Base-by-base conservation (phyloP, 1,139 yeast species). In the Suhomyces atakaporum region DNA sequence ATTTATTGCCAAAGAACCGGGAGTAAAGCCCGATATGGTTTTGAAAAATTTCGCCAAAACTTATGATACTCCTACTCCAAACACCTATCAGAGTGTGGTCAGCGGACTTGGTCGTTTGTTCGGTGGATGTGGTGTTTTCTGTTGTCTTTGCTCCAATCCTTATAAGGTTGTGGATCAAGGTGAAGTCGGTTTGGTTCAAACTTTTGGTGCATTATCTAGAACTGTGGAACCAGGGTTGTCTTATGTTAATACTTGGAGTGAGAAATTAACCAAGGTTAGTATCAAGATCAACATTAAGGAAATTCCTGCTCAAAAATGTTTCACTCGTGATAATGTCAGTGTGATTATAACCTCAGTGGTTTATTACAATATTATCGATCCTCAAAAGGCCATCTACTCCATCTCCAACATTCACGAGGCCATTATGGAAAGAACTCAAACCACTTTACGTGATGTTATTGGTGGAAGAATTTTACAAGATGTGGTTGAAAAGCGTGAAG, bases 401-500 rank as follows among this genome's bases (percentile, higher is more conserved):
- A 79, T 83, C 43, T 57, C 69, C 26, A 62, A 78, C 51, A 77
- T 82, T 42, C 69, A 72, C 45, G 64, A 61, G 25, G 85, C 89
- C n/a, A 71, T 83, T 40, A 62, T 70, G 41, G 89, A 82, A 57
- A 71, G 89, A 57, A 81, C 89, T 4, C 87, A 81, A 58, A 83
- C 88, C 29, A 83, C 90, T 3, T 65, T 83, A 50, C 73, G 90
- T 56, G 87, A 82, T 50, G 89, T 83, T 9, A 75, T 81, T 42
- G 90, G 90, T 47, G 72, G 83, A 25, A 65, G 87, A 38, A 67
- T 69, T 13, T 66, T 83, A 50, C 90, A 83, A 60, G 89, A 83
- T 51, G 84, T 82, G 31, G 83, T 83, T 50, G 89, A 83, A 54
- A 79, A 83, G 55, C 66, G 90, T 47, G 89, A 82, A 50, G 86